Conservation (phyloP, 2,329 filamentous ascomycete genomes). For the Colletotrichum sp. region DNA sequence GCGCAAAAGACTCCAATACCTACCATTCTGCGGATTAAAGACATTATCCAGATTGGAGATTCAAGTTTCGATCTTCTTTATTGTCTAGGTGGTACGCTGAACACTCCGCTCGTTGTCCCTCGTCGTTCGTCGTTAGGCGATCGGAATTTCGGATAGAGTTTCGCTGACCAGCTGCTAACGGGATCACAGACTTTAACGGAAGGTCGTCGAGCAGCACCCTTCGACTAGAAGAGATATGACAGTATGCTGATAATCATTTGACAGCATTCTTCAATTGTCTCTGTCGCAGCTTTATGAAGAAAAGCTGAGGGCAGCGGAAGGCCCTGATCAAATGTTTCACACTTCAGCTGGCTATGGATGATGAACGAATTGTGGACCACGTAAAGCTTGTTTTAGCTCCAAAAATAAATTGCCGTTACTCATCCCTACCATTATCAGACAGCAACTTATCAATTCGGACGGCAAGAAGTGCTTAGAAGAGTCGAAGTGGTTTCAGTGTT, state of each 20-base stretch:
- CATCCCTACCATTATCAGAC: not conserved
- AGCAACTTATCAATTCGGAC: not conserved
- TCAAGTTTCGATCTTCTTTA: not conserved
- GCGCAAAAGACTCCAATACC: not conserved
- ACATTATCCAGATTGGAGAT: not conserved
- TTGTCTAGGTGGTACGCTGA: not conserved
- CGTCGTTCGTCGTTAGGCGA: not conserved
- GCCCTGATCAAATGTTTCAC: not conserved
- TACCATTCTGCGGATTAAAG: not conserved
- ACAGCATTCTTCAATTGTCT: not conserved
- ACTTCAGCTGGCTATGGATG: not conserved
- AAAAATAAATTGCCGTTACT: constrained; percentile 4
- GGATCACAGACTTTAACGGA: not conserved
- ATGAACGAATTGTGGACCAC: not conserved
- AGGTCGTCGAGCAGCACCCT: accelerated
- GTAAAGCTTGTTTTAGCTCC: constrained; percentile 6
- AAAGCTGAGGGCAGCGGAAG: not conserved
- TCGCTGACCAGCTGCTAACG: not conserved
- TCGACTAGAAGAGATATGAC: not conserved
- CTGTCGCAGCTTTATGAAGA: not conserved
- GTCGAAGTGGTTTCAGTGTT: not conserved
- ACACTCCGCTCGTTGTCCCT: not conserved
- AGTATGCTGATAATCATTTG: not conserved
- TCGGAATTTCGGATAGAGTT: not conserved
- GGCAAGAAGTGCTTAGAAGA: not conserved